phyloP scores from a whole-genome alignment of 2,329 filamentous ascomycete genomes.

The Curvularia verruculosa region DNA sequence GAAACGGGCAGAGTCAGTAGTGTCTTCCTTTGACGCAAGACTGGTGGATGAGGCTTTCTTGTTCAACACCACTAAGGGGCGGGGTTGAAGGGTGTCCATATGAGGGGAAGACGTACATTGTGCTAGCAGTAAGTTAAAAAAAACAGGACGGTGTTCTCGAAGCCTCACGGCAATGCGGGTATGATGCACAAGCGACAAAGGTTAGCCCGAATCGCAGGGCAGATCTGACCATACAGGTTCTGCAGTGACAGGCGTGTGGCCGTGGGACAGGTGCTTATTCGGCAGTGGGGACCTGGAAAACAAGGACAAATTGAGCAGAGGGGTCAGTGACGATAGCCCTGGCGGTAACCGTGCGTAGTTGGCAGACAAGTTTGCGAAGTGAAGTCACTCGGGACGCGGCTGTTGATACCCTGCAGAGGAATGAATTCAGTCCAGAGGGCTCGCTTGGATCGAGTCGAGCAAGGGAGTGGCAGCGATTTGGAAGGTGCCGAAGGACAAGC shows the following conservation, averaged over 20 bases:
- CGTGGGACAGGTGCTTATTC: constrained; percentile 38
- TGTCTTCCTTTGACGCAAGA: constrained; percentile 46
- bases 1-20: constrained; percentile 47
- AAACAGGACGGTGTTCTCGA: constrained; percentile 26
- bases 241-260: constrained; percentile 35
- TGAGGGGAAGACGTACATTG: constrained; percentile 47
- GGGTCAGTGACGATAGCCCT: constrained; percentile 26
- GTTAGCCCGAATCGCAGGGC: constrained; percentile 28
- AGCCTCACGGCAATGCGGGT: constrained; percentile 31
- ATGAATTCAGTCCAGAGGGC: constrained; percentile 29
- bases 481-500: constrained; percentile 37
- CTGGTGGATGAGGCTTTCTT: constrained; percentile 46
- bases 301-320: constrained; percentile 29
- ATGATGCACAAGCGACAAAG: constrained; percentile 41
- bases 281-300: constrained; percentile 34
- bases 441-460: constrained; percentile 35
- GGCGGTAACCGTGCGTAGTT: constrained; percentile 37
- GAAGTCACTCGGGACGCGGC: constrained; percentile 35
- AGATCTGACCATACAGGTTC: constrained; percentile 44
- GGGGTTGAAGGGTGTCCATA: constrained; percentile 44
- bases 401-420: constrained; percentile 28
- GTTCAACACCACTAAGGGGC: constrained; percentile 36
- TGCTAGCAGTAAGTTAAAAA: constrained; percentile 34
- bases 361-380: constrained; percentile 36
- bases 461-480: constrained; percentile 31